These are phyloP conservation scores for Auxenochlorella pyrenoidosa DNA, from an alignment of 139 green algal genomes.

Conservation along the genomic window DNA sequence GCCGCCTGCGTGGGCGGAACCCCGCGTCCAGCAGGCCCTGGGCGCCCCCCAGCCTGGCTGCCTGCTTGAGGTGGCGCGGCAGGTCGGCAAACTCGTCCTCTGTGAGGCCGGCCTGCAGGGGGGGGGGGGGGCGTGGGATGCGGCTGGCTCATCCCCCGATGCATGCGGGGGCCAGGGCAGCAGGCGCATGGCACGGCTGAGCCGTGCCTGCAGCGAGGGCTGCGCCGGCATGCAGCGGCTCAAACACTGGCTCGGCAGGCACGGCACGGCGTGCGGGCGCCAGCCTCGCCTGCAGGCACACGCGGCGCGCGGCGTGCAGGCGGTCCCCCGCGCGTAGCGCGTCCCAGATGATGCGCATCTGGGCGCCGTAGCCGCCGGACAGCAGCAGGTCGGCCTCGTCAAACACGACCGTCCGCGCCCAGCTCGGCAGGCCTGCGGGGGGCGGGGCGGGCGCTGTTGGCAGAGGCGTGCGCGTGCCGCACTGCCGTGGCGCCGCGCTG, in stretches of 20 bases:
- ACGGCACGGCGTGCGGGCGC: too few species aligned
- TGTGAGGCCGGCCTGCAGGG: not conserved
- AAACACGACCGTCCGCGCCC: slow-evolving; percentile 81
- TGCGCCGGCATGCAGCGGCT: not conserved
- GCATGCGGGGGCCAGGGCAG: too few species aligned
- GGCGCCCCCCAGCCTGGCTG: slow-evolving; percentile 45
- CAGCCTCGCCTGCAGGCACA: slow-evolving; percentile 48
- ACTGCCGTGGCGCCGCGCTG: not conserved
- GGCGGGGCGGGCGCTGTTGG: not conserved
- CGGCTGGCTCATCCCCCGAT: too few species aligned
- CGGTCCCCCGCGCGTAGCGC: slow-evolving; percentile 71
- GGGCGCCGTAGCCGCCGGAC: slow-evolving; percentile 69
- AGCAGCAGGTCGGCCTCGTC: slow-evolving; percentile 97
- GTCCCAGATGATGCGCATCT: slow-evolving; percentile 70
- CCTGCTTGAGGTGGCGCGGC: slow-evolving; percentile 62
- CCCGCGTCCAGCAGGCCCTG: slow-evolving; percentile 62
- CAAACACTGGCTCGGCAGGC: too few species aligned
- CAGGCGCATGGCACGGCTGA: not conserved
- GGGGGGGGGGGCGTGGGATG: not conserved
- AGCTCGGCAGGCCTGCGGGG: slow-evolving; percentile 33
- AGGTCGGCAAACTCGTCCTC: slow-evolving; percentile 55
- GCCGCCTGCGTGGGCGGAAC: slow-evolving; percentile 20
- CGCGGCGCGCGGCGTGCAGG: slow-evolving; percentile 41
- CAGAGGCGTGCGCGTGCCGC: too few species aligned
- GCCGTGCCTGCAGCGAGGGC: not conserved